Percentiles rank a stretch among this genome's conserved stretches.
Conservation (phyloP, 2,329 filamentous ascomycete genomes). For the Neonectria hederae region DNA sequence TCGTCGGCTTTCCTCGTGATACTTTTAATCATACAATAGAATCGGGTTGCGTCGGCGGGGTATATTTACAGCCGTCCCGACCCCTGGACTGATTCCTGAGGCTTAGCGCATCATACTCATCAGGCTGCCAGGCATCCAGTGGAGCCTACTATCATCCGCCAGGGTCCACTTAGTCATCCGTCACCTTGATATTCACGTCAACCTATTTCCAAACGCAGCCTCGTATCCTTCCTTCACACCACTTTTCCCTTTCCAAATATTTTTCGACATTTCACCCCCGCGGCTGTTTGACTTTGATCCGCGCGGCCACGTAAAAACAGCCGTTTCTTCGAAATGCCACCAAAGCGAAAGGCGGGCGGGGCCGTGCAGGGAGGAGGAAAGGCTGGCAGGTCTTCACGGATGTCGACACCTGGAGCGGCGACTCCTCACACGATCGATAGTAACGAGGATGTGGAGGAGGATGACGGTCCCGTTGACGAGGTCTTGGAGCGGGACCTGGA, state of each 20-base stretch:
- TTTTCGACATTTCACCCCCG: slow-evolving; percentile 17
- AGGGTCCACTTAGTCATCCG: slow-evolving; percentile 16
- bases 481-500: slow-evolving; percentile 64
- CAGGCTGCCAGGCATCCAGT: not conserved
- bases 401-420: slow-evolving; percentile 68
- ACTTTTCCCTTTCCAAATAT: slow-evolving; percentile 3
- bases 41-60: slow-evolving; percentile 20
- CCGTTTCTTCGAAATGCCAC: slow-evolving; percentile 63
- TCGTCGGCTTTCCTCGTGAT: slow-evolving; percentile 6
- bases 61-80: slow-evolving; percentile 24
- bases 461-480: slow-evolving; percentile 61
- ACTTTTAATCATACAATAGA: slow-evolving; percentile 12
- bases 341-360: slow-evolving; percentile 73
- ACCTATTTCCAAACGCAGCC: slow-evolving; percentile 13
- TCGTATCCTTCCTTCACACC: slow-evolving; percentile 3
- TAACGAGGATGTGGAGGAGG: slow-evolving; percentile 60
- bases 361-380: slow-evolving; percentile 61
- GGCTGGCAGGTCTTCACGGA: slow-evolving; percentile 63
- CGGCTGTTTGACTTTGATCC: slow-evolving; percentile 15
- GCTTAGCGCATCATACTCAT: not conserved
- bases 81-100: slow-evolving; percentile 12
- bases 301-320: slow-evolving; percentile 29
- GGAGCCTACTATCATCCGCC: not conserved
- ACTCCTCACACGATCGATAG: slow-evolving; percentile 68
- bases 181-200: slow-evolving; percentile 23